phyloP scores from a whole-genome alignment of 108 stramenopile species.

The Phaeodactylum tricornutum region DNA sequence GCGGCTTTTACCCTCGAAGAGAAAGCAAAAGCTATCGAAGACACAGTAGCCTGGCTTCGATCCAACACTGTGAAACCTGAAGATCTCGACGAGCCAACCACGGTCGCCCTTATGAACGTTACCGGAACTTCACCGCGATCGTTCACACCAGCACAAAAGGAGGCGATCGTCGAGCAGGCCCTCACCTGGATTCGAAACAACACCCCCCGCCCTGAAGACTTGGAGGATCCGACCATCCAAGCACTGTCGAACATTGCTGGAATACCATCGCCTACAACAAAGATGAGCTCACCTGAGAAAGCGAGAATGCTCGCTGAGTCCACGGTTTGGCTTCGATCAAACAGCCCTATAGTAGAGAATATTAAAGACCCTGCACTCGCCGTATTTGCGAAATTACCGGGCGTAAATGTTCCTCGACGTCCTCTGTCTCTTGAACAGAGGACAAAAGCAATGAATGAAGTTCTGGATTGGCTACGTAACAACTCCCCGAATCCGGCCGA shows the following conservation, averaged over 20 bases:
- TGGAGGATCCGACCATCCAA: conserved; percentile 5
- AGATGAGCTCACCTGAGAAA: background rate
- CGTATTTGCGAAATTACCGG: background rate
- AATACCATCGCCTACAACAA: conserved; percentile 1
- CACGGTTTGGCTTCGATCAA: background rate
- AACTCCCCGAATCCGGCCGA: conserved; percentile 13
- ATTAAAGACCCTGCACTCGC: background rate
- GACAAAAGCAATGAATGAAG: conserved; percentile 2
- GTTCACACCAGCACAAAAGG: background rate
- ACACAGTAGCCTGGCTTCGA: conserved; percentile 7
- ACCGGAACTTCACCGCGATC: background rate
- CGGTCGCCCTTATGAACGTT: conserved; percentile 3
- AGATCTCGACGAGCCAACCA: conserved; percentile 6
- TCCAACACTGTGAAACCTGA: conserved; percentile 3
- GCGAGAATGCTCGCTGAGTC: background rate
- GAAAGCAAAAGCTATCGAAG: conserved; percentile 11
- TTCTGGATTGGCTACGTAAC: conserved; percentile 19
- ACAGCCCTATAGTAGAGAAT: background rate
- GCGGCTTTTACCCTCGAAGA: conserved; percentile 16
- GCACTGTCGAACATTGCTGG: conserved; percentile 7
- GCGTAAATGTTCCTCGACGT: background rate
- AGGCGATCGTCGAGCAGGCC: conserved; percentile 7
- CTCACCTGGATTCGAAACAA: conserved; percentile 19
- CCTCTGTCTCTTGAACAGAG: background rate
- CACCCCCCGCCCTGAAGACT: background rate